Conservation (phyloP, 1,139 yeast genomes). For the Kodamaea ohmeri region DNA sequence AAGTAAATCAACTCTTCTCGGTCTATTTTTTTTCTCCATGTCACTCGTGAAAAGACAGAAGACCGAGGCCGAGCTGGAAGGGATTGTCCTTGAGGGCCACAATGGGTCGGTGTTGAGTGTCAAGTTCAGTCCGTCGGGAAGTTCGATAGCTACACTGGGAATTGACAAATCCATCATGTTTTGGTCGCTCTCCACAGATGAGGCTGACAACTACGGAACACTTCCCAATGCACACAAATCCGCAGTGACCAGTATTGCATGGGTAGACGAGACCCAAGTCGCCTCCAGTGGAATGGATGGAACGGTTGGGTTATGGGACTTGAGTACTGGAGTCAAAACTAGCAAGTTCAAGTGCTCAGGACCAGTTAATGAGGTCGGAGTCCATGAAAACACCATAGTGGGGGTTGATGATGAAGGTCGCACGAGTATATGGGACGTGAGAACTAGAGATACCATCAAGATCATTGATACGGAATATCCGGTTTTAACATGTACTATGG, state of each 20-base stretch:
- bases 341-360: slow-evolving; percentile 55
- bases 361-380: slow-evolving; percentile 55
- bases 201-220: slow-evolving; percentile 35
- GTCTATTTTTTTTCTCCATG: slow-evolving; percentile 15
- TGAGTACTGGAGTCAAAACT: slow-evolving; percentile 51
- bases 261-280: slow-evolving; percentile 38
- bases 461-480: slow-evolving; percentile 52
- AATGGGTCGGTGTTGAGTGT: slow-evolving; percentile 46
- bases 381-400: slow-evolving; percentile 30
- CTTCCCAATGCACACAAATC: slow-evolving; percentile 44
- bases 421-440: slow-evolving; percentile 60
- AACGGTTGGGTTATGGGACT: slow-evolving; percentile 59
- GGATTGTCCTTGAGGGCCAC: slow-evolving; percentile 41
- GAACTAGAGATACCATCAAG: slow-evolving; percentile 41
- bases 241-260: slow-evolving; percentile 49
- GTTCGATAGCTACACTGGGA: slow-evolving; percentile 52
- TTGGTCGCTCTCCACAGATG: slow-evolving; percentile 42
- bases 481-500: slow-evolving; percentile 49
- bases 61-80: slow-evolving; percentile 10
- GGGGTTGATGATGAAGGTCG: slow-evolving; percentile 70
- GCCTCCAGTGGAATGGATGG: slow-evolving; percentile 52
- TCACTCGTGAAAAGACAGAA: slow-evolving; percentile 24
- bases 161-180: slow-evolving; percentile 44
- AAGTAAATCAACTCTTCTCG: too few species aligned
- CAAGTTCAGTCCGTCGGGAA: slow-evolving; percentile 43